Conservation (phyloP, 768 basidiomycete species). For the Podaxis pistillaris region DNA sequence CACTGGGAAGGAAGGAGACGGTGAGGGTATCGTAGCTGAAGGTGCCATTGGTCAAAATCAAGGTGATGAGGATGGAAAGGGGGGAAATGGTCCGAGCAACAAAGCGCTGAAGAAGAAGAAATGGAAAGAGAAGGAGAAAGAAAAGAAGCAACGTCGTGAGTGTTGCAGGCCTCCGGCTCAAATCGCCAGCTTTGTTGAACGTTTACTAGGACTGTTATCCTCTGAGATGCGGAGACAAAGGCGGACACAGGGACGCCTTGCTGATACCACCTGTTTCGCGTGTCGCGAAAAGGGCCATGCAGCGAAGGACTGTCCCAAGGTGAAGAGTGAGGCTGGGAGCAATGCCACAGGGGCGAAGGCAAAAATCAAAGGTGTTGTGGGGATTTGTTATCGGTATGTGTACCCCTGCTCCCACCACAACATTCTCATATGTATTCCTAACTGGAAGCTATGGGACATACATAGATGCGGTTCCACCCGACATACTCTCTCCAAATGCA, state of each 20-base stretch:
- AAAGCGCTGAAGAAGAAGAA: slow-evolving; percentile 25
- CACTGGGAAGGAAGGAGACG: slow-evolving; percentile 19
- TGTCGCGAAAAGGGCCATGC: slow-evolving; percentile 84
- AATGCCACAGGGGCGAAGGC: slow-evolving; percentile 16
- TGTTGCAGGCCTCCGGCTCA: slow-evolving; percentile 25
- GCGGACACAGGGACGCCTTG: slow-evolving; percentile 56
- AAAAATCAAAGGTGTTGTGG: slow-evolving; percentile 34
- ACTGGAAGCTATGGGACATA: not conserved
- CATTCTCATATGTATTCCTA: not conserved
- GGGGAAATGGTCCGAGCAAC: slow-evolving; percentile 6
- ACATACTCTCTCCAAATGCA: slow-evolving; percentile 81
- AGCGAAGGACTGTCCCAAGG: slow-evolving; percentile 75
- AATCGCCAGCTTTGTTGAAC: not conserved
- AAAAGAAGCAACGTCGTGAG: slow-evolving; percentile 30
- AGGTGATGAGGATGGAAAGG: not conserved
- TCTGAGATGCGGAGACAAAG: slow-evolving; percentile 64
- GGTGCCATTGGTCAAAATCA: not conserved
- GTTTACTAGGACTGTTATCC: not conserved
- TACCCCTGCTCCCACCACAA: not conserved
- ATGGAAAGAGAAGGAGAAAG: slow-evolving; percentile 29
- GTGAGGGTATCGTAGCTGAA: slow-evolving; percentile 11
- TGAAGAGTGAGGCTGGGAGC: slow-evolving; percentile 20
- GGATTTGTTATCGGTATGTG: slow-evolving; percentile 71
- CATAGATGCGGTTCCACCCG: slow-evolving; percentile 76
- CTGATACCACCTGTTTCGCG: slow-evolving; percentile 76